Base-by-base conservation (phyloP, 306 rosid genomes). In the Prunus mongolica region DNA sequence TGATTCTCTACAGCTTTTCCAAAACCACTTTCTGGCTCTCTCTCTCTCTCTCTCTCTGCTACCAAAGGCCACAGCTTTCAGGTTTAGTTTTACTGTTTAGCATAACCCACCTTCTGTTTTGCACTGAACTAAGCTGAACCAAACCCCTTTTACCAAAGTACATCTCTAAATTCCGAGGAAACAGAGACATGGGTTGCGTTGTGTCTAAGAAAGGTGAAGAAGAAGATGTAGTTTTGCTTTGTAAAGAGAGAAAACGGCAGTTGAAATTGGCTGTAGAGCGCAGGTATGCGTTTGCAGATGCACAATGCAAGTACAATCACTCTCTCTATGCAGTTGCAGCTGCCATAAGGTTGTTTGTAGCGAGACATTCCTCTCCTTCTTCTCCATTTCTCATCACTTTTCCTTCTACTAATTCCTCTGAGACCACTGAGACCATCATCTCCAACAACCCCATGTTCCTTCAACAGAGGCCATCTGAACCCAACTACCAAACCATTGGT, bases 131-230 rank as follows among this genome's bases (percentile, higher is more conserved):
- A 30, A 47, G 69, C 44, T 38, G 9, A 38, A 38, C 44, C 44
- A 38, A 38, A 38, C 8, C 44, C 44, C 44, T 8, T 61, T 15
- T 25, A 12, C 22, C 65, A 3, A 68, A 46, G n/a, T 8, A 5
- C 12, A 0, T n/a, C 20, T 45, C 34, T n/a, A 54, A 27, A 3
- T 50, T 5, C 15, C 52, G 47, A 19, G 47, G 66, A 46, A 54
- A 65, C 44, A 65, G 72, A 65, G 72, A 71, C 2, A 81, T 81
- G 84, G 84, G 84, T 5, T 76, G 84, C 65, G 84, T 38, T 70
- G 54, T 22, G 46, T 76, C 81, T 19, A 81, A 18, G 81, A 76
- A 65, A 50, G 78, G 52, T 6, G 84, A 54, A 12, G 77, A 47
- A 54, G 68, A 75, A 27, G 77, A 76, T 66, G 81, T 76, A 14